Percentiles rank a stretch among this genome's conserved stretches.
Evolutionary conservation across 768 basidiomycete genomes (phyloP).

Genomic region (Psilocybe subaeruginosa): DNA sequence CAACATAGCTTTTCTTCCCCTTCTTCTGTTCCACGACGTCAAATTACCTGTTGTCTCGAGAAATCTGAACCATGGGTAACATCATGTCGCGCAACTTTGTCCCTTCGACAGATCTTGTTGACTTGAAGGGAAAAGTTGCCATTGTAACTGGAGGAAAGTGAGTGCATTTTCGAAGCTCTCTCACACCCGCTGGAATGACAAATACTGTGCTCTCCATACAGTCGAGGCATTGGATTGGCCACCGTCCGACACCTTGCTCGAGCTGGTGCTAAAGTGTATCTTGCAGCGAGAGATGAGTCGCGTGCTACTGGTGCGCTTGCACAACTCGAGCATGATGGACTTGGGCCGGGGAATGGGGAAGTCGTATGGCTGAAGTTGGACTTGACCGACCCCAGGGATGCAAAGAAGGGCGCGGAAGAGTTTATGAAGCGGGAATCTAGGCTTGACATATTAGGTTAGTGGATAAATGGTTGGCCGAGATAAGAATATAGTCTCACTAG

Average conservation of each 20-base stretch:
- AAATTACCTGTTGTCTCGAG: neutral
- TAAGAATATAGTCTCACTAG: neutral
- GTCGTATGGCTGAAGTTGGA: slow-evolving; percentile 56
- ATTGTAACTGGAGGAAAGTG: slow-evolving; percentile 29
- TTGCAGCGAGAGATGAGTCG: slow-evolving; percentile 51
- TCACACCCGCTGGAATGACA: neutral
- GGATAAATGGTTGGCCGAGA: neutral
- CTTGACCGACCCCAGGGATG: slow-evolving; percentile 47
- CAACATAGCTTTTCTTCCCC: too few species aligned
- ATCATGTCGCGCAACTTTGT: slow-evolving; percentile 25
- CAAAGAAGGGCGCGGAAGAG: slow-evolving; percentile 50
- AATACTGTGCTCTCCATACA: neutral
- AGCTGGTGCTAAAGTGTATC: slow-evolving; percentile 61
- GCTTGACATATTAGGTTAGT: slow-evolving; percentile 52
- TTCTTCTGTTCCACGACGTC: too few species aligned
- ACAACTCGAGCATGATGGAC: slow-evolving; percentile 43
- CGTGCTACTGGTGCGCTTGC: slow-evolving; percentile 52
- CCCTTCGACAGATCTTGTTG: slow-evolving; percentile 36
- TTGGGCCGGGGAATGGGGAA: slow-evolving; percentile 46
- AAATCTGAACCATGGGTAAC: neutral
- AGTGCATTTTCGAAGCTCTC: neutral
- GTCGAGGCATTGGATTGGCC: slow-evolving; percentile 20
- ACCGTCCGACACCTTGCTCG: slow-evolving; percentile 55
- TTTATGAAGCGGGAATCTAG: slow-evolving; percentile 52
- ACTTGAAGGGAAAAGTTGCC: slow-evolving; percentile 46